Evolutionary conservation across 73 alveolate species (phyloP), one percentile per base, ranked within the genome.

Genomic region (Blepharisma stoltei): DNA sequence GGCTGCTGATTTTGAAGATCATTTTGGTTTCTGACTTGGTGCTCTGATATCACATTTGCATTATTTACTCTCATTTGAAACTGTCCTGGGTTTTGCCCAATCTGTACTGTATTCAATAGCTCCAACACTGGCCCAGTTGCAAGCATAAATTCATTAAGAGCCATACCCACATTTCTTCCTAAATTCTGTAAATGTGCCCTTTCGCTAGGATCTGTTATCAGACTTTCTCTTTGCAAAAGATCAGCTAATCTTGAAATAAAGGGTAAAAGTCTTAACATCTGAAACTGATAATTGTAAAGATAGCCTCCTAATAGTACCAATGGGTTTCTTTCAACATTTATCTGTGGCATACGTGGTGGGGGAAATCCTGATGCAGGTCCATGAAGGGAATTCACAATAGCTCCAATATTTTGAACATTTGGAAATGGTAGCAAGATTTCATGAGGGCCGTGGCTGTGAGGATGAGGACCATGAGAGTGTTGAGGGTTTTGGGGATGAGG

Each of bases 361-460:
- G 79, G 79, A 44, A 69, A 69, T 14, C 67, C 45, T 0, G 79
- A 47, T 69, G 46, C 71, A 37, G 76, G 76, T 38, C 79, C 79
- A 43, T 69, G 65, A 5, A 69, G 65, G 2, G 11, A 11, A 43
- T 69, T 69, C 20, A 69, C 65, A 37, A 69, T 46, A 43, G 14
- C 45, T 44, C 79, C 79, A 11, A 69, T 69, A n/a, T 46, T 69
- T 9, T 11, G 38, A n/a, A 69, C 65, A 1, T 43, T 14, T n/a
- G 11, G 54, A 43, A 44, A 69, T 38, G 79, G 79, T 14, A 69
- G 60, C 1, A 53, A n/a, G 9, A 69, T 25, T 44, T 69, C 55
- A n/a, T 14, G 54, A 14, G n/a, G 71, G 11, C 65, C 65, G 1
- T 25, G 65, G 14, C 5, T 11, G 14, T 37, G 41, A 43, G 25